Percentiles rank a stretch among this genome's conserved stretches.
phyloP scores from a whole-genome alignment of 805 yeast species.

The Priceomyces carsonii region DNA sequence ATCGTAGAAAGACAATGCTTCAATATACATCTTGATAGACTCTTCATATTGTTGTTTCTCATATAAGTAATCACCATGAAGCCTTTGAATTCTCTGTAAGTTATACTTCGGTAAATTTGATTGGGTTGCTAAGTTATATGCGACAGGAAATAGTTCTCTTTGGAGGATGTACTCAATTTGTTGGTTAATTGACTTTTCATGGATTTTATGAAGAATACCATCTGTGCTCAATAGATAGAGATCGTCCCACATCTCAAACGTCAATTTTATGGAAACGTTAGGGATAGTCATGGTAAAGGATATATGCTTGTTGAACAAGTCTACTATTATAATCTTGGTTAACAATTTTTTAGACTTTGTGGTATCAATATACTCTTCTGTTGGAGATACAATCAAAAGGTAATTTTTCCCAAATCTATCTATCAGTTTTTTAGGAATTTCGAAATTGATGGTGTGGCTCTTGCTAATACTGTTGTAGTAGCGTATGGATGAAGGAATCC shows the following conservation, averaged over 20 bases:
- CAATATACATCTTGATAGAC: conserved; percentile 75
- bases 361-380: conserved; percentile 20
- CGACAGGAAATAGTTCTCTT: conserved; percentile 70
- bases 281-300: conserved; percentile 72
- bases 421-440: conserved; percentile 54
- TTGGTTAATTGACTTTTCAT: conserved; percentile 65
- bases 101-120: conserved; percentile 28
- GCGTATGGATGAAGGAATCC: conserved; percentile 60
- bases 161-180: conserved; percentile 69
- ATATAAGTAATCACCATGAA: conserved; percentile 74
- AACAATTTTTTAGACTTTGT: conserved; percentile 28
- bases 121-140: conserved; percentile 63
- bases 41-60: conserved; percentile 63
- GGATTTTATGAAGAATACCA: conserved; percentile 69
- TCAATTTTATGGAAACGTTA: conserved; percentile 54
- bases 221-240: conserved; percentile 68
- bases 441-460: conserved; percentile 55
- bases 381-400: conserved; percentile 58
- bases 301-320: conserved; percentile 66
- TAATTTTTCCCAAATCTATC: conserved; percentile 51
- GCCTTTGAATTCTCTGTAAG: conserved; percentile 29
- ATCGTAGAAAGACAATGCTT: conserved; percentile 29
- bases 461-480: conserved; percentile 60
- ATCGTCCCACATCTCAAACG: conserved; percentile 58
- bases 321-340: conserved; percentile 65